phyloP scores from a whole-genome alignment of 2,329 filamentous ascomycete species.

The Ophiocordyceps camponoti-floridani region DNA sequence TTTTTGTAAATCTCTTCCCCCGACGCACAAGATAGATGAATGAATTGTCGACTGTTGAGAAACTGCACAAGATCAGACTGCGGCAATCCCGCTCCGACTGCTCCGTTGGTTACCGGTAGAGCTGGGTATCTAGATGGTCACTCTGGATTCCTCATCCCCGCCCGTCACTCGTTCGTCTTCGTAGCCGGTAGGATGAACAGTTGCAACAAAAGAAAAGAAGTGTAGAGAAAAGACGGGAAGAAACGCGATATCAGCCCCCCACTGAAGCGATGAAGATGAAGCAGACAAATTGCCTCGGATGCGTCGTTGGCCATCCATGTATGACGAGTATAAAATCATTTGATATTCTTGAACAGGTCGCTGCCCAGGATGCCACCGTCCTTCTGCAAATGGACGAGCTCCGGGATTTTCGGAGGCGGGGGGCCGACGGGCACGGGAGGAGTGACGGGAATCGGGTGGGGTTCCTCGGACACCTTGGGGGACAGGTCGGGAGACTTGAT shows the following conservation, averaged over 20 bases:
- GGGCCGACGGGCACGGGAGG: slow-evolving; percentile 17
- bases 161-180: background rate
- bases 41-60: background rate
- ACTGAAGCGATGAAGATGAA: background rate
- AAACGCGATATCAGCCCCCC: background rate
- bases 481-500: slow-evolving; percentile 12
- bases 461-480: background rate
- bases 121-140: background rate
- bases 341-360: slow-evolving; percentile 42
- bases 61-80: background rate
- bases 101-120: background rate
- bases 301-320: background rate
- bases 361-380: slow-evolving; percentile 27
- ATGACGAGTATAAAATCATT: slow-evolving; percentile 17
- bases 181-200: background rate
- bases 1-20: background rate
- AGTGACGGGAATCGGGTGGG: background rate
- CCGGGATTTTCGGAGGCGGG: slow-evolving; percentile 43
- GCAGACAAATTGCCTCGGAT: background rate
- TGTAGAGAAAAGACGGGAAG: background rate
- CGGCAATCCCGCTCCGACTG: background rate
- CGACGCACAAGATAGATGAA: background rate
- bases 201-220: background rate
- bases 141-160: background rate
- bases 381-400: slow-evolving; percentile 32